Conservation (phyloP, 2,329 filamentous ascomycete species). For the Diaporthe humulicola region DNA sequence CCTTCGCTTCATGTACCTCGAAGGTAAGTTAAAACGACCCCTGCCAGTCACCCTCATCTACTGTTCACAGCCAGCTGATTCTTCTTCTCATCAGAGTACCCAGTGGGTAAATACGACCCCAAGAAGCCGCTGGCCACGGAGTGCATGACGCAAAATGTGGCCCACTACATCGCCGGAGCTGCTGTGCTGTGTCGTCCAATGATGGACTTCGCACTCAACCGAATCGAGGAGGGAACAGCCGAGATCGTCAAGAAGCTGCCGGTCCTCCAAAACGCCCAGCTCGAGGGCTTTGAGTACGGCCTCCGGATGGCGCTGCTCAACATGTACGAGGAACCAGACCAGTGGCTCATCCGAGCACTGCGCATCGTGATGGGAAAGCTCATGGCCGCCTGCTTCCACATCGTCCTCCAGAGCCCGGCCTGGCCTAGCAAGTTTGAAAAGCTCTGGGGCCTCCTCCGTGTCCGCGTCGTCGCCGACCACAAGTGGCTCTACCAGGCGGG, state of each 20-base stretch:
- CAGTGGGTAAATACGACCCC: conserved; percentile 35
- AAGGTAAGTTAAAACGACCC: conserved; percentile 30
- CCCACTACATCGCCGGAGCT: conserved; percentile 46
- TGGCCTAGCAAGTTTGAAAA: conserved; percentile 31
- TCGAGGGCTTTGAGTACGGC: conserved; percentile 42
- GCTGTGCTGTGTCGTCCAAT: conserved; percentile 44
- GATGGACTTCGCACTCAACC: conserved; percentile 59
- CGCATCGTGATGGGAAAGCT: conserved; percentile 45
- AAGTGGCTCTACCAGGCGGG: conserved; percentile 34
- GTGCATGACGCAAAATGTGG: conserved; percentile 42
- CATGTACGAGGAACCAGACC: conserved; percentile 45
- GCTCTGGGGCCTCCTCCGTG: conserved; percentile 22
- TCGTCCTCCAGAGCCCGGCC: conserved; percentile 41
- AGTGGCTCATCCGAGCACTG: conserved; percentile 40
- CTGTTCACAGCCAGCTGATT: conserved; percentile 13
- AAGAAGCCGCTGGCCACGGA: conserved; percentile 40
- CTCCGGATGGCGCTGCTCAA: conserved; percentile 43
- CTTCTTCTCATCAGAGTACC: conserved; percentile 39
- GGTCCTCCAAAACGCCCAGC: conserved; percentile 34
- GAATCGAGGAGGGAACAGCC: conserved; percentile 66
- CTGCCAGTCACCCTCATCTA: too few relatives aligned
- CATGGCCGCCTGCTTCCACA: conserved; percentile 43
- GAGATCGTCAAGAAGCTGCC: conserved; percentile 55
- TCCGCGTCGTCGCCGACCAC: conserved; percentile 34
- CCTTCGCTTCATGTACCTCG: conserved; percentile 48